These are phyloP conservation scores for Talaromyces sp. DNA, from an alignment of 2,329 filamentous ascomycete species.

Conservation along the genomic window DNA sequence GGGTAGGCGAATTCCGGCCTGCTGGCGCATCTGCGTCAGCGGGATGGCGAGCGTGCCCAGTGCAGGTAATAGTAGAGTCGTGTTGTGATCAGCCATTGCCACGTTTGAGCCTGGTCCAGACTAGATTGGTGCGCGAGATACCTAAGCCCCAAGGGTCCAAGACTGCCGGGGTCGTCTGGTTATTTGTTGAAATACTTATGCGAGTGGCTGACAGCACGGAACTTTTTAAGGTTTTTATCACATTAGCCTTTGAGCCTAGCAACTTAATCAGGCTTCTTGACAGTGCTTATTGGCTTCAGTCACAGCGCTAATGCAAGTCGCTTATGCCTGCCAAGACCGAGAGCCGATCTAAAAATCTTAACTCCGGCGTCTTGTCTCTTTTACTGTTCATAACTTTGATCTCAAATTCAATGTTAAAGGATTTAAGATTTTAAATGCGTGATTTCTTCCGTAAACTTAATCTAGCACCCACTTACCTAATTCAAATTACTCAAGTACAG, in stretches of 20 bases:
- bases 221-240: no score
- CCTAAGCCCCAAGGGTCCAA: no score
- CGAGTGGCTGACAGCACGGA: no score
- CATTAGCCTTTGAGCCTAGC: background rate
- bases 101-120: background rate
- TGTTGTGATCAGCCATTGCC: background rate
- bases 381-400: no score
- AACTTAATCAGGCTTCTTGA: background rate
- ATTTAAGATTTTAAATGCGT: no score
- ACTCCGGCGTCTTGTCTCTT: background rate
- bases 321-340: background rate
- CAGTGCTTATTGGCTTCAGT: background rate
- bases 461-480: no score
- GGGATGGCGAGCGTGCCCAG: background rate
- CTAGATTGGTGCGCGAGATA: no score
- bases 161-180: no score
- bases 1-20: background rate
- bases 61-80: background rate
- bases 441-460: no score
- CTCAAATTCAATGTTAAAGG: no score
- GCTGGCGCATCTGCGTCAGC: background rate
- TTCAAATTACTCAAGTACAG: no score
- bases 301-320: background rate
- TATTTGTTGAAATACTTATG: no score
- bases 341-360: background rate